Evolutionary conservation across 2,329 filamentous ascomycete species (phyloP).

Genomic region (Botrytis deweyae): DNA sequence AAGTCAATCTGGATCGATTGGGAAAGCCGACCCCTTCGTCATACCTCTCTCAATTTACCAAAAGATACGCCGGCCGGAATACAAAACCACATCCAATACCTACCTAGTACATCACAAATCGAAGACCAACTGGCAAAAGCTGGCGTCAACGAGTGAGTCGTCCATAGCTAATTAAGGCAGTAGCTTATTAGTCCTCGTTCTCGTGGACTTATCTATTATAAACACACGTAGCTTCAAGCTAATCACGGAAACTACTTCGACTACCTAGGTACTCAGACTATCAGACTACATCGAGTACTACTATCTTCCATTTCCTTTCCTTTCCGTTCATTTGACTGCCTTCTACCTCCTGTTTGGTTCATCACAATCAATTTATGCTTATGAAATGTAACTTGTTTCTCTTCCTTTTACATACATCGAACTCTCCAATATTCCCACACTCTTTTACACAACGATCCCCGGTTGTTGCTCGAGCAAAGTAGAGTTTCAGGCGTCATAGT

Average conservation of each 20-base stretch:
- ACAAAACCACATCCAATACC: neutral
- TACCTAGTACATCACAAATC: neutral
- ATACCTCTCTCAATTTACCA: neutral
- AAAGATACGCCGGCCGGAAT: neutral
- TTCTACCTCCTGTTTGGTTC: neutral
- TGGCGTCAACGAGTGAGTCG: slow-evolving; percentile 7
- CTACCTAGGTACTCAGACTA: too few relatives aligned
- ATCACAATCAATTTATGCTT: neutral
- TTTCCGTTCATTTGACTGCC: neutral
- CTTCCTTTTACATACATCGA: neutral
- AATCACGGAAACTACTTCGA: neutral
- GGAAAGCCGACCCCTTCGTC: neutral
- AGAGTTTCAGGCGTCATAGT: slow-evolving; percentile 36
- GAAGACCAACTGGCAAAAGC: neutral
- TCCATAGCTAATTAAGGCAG: neutral
- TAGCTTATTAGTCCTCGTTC: neutral
- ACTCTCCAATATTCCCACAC: slow-evolving; percentile 26
- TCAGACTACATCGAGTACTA: neutral
- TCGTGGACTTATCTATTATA: neutral
- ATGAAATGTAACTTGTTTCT: slow-evolving; percentile 29
- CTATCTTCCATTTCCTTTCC: neutral
- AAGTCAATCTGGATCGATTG: neutral
- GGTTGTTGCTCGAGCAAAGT: slow-evolving; percentile 30
- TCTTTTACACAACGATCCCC: slow-evolving; percentile 33
- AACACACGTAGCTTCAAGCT: neutral